Conservation (phyloP, 352 stramenopile genomes). For the Phytophthora capsici region DNA sequence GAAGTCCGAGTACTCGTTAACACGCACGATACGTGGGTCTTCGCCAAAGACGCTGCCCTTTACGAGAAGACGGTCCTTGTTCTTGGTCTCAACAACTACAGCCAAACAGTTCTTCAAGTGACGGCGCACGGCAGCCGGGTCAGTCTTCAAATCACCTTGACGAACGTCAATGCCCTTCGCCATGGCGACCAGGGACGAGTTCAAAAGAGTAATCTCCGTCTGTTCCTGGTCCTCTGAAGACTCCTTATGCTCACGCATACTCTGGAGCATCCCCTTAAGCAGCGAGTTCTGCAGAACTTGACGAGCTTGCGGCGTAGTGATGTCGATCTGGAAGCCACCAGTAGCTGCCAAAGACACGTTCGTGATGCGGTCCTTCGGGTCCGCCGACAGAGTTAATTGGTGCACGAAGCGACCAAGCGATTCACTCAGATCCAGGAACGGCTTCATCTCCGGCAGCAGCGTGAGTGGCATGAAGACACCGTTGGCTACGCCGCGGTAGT, state of each 20-base stretch:
- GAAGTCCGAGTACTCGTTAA: slow-evolving; percentile 88
- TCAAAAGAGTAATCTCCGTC: slow-evolving; percentile 60
- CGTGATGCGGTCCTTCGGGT: slow-evolving; percentile 70
- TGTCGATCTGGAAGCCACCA: slow-evolving; percentile 76
- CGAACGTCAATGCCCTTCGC: slow-evolving; percentile 81
- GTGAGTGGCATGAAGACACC: slow-evolving; percentile 85
- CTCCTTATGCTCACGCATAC: slow-evolving; percentile 46
- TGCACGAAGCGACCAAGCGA: slow-evolving; percentile 77
- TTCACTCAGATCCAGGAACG: slow-evolving; percentile 75
- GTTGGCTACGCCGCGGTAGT: slow-evolving; percentile 85
- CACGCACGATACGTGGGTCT: slow-evolving; percentile 77
- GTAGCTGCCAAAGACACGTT: slow-evolving; percentile 68
- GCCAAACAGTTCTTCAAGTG: slow-evolving; percentile 84
- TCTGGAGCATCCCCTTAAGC: slow-evolving; percentile 78
- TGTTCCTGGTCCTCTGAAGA: slow-evolving; percentile 14
- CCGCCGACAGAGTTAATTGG: slow-evolving; percentile 65
- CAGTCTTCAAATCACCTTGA: slow-evolving; percentile 58
- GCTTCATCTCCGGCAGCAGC: slow-evolving; percentile 81
- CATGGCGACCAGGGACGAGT: slow-evolving; percentile 75
- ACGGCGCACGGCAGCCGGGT: slow-evolving; percentile 44
- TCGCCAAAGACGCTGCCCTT: slow-evolving; percentile 87
- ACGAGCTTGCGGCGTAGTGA: slow-evolving; percentile 75
- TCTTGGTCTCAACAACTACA: slow-evolving; percentile 71
- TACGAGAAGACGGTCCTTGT: slow-evolving; percentile 61
- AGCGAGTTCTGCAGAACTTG: slow-evolving; percentile 76